A percentile compares a stretch with the other conserved stretches of the same genome.
These are phyloP conservation scores for Naganishia albida DNA, from an alignment of 1,284 basidiomycete genomes.

Conservation along the genomic window DNA sequence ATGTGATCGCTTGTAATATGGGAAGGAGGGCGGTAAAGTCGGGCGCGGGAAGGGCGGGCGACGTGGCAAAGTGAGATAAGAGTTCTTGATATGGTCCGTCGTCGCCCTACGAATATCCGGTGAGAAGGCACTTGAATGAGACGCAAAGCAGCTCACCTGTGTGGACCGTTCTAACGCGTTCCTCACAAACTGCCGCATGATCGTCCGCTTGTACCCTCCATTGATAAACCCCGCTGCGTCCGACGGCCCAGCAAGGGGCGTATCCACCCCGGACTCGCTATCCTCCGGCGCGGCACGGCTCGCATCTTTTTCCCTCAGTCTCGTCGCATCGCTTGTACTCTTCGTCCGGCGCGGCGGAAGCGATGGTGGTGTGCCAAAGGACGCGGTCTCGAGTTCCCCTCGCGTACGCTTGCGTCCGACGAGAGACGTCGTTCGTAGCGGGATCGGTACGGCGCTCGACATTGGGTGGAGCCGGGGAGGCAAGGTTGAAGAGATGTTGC, in stretches of 20 bases:
- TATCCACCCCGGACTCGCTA: constrained; percentile 38
- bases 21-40: constrained; percentile 56
- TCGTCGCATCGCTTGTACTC: constrained; percentile 45
- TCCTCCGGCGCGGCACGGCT: constrained; percentile 38
- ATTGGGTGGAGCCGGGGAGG: not conserved
- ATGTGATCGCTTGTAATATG: constrained; percentile 65
- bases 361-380: constrained; percentile 38
- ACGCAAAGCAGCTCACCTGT: constrained; percentile 30
- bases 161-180: constrained; percentile 48
- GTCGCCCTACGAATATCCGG: constrained; percentile 44
- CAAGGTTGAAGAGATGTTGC: not conserved
- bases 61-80: constrained; percentile 57
- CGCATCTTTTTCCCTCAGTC: constrained; percentile 15
- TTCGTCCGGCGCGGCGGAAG: constrained; percentile 46
- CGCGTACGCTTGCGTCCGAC: constrained; percentile 49
- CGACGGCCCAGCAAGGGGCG: not conserved
- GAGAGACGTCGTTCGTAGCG: constrained; percentile 43
- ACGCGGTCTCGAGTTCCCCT: constrained; percentile 37
- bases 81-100: constrained; percentile 59
- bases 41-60: constrained; percentile 40
- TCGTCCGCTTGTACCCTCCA: constrained; percentile 45
- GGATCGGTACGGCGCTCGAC: constrained; percentile 18
- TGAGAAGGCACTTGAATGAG: not conserved
- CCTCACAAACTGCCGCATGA: constrained; percentile 53
- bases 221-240: constrained; percentile 19